Evolutionary conservation across 2,329 filamentous ascomycete genomes (phyloP), one percentile per base, ranked within the genome.

Genomic region (Chaetomiaceae sp.): DNA sequence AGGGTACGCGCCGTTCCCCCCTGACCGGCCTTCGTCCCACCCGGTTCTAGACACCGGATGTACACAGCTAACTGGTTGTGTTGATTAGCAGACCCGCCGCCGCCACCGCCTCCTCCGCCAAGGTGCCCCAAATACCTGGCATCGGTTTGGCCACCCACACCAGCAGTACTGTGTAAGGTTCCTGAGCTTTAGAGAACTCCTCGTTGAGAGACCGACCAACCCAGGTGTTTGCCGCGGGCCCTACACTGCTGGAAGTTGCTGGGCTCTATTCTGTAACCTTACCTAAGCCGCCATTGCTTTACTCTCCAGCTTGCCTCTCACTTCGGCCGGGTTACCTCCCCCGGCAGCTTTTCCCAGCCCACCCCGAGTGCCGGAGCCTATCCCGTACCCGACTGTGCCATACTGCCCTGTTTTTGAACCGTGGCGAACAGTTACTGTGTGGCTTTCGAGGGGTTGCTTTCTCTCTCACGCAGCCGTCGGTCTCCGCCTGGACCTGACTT

Each of bases 111-210:
- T n/a, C 15, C 19, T 31, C 9, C 27, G n/a, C 27, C 4, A 31
- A 31, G 27, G 8, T 12, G 14, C 9, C 27, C 9, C 27, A 31
- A 6, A 31, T 40, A 45, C 51, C n/a, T 49, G 34, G 19, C 38
- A 46, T 36, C 37, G 22, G 42, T 47, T 57, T 53, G 44, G 55
- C 54, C 55, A 54, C 51, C 48, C 42, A 33, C 44, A 12, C 17
- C n/a, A 20, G 11, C 20, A 42, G 57, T 51, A n/a, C n/a, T n/a
- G n/a, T n/a, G n/a, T n/a, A n/a, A n/a, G n/a, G n/a, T n/a, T n/a
- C n/a, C n/a, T n/a, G n/a, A n/a, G n/a, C n/a, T n/a, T n/a, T n/a
- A n/a, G n/a, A n/a, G n/a, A n/a, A n/a, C n/a, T n/a, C n/a, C n/a
- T n/a, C n/a, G n/a, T n/a, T n/a, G n/a, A n/a, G n/a, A n/a, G n/a